Conservation (phyloP, 2,329 filamentous ascomycete genomes). For the Cryphonectria naterciae region DNA sequence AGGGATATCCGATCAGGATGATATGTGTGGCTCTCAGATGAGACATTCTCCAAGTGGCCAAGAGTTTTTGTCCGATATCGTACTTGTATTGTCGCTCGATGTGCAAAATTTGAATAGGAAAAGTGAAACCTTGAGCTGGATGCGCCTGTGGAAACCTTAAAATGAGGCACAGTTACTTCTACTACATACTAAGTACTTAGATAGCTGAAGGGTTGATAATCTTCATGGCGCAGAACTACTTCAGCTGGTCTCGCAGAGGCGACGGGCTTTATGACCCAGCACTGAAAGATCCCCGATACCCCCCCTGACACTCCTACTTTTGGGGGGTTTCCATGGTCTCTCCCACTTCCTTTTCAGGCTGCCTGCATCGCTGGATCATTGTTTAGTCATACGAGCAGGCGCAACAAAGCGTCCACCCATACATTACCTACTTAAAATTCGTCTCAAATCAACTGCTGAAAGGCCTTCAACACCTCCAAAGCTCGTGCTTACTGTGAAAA, state of each 20-base stretch:
- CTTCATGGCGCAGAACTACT: background rate
- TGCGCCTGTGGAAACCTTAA: no score
- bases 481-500: background rate
- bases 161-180: no score
- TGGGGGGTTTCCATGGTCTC: background rate
- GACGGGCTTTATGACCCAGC: background rate
- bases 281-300: background rate
- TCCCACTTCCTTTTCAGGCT: background rate
- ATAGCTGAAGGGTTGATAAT: no score
- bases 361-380: background rate
- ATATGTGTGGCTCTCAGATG: background rate
- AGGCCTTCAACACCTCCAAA: background rate
- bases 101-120: background rate
- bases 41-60: background rate
- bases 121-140: background rate
- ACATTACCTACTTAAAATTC: background rate
- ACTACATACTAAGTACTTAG: no score
- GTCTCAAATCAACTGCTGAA: background rate
- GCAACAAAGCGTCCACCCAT: background rate
- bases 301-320: background rate
- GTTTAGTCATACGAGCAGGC: background rate
- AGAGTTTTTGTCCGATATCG: background rate
- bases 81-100: background rate
- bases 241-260: background rate
- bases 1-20: background rate